These are phyloP conservation scores for Eucalyptus brandiana DNA, from an alignment of 345 rosid genomes.

Conservation along the genomic window DNA sequence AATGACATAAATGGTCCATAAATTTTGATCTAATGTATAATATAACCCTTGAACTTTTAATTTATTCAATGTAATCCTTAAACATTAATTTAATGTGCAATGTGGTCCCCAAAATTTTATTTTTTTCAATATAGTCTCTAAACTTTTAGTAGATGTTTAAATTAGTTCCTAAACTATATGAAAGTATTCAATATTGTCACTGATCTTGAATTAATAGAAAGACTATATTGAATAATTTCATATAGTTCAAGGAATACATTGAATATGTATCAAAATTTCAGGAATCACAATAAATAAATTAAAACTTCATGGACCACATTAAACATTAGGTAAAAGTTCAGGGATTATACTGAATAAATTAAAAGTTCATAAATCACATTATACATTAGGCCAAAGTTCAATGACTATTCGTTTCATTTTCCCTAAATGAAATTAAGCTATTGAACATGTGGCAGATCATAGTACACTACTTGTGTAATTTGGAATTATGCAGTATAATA, in stretches of 20 bases:
- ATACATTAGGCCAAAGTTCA: not conserved
- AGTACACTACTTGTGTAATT: not conserved
- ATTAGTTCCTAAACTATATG: not conserved
- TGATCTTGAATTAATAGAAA: not conserved
- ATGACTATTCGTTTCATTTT: not conserved
- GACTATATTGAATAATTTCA: no score
- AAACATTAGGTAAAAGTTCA: not conserved
- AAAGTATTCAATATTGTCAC: not conserved
- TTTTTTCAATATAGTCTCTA: not conserved
- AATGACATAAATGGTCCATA: no score
- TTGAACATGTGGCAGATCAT: not conserved
- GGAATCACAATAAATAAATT: not conserved
- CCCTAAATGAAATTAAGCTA: not conserved
- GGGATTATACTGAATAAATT: fast-evolving
- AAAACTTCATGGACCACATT: not conserved
- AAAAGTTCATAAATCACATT: no score
- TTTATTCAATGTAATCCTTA: not conserved
- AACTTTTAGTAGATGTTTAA: no score
- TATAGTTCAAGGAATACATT: no score
- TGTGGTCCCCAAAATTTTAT: not conserved
- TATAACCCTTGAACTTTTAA: no score
- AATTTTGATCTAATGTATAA: fast-evolving
- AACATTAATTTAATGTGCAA: not conserved
- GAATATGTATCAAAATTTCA: no score
- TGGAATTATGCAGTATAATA: not conserved